These are phyloP conservation scores for Botrytis fragariae DNA, from an alignment of 2,329 filamentous ascomycete genomes.

Conservation along the genomic window DNA sequence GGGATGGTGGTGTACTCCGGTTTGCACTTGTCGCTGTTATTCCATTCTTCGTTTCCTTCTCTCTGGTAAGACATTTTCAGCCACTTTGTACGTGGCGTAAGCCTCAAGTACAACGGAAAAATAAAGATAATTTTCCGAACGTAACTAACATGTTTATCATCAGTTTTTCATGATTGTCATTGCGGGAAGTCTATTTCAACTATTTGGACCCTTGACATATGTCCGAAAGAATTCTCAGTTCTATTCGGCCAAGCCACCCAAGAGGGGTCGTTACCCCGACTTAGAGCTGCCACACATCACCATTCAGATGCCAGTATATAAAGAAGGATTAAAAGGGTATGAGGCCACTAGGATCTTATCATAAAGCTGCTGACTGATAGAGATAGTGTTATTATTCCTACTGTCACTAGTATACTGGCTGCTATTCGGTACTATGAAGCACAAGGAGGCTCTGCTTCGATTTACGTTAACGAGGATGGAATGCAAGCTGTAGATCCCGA, in stretches of 20 bases:
- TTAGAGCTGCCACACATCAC: constrained; percentile 43
- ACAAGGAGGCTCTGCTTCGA: constrained; percentile 62
- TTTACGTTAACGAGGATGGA: constrained; percentile 67
- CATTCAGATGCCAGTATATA: constrained; percentile 50
- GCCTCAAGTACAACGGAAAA: background rate
- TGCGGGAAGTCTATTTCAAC: constrained; percentile 26
- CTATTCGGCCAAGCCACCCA: constrained; percentile 41
- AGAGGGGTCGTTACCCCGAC: constrained; percentile 24
- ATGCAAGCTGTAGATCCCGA: constrained; percentile 51
- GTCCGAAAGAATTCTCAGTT: constrained; percentile 27
- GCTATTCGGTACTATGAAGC: constrained; percentile 58
- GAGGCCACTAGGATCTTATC: background rate
- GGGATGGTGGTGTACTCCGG: constrained; percentile 25
- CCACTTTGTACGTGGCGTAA: constrained; percentile 6
- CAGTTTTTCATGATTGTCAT: constrained; percentile 27
- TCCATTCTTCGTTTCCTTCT: constrained; percentile 33
- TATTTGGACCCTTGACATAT: constrained; percentile 28
- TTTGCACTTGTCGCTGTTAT: constrained; percentile 26
- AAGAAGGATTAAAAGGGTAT: constrained; percentile 43
- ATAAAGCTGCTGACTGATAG: background rate
- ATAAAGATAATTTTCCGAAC: background rate
- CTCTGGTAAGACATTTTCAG: constrained; percentile 29
- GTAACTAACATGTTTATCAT: constrained; percentile 34
- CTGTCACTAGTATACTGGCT: constrained; percentile 54
- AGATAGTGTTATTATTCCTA: constrained; percentile 51